Evolutionary conservation across 1,284 basidiomycete species (phyloP), one percentile per base, ranked within the genome.

Genomic region (Naganishia liquefaciens): DNA sequence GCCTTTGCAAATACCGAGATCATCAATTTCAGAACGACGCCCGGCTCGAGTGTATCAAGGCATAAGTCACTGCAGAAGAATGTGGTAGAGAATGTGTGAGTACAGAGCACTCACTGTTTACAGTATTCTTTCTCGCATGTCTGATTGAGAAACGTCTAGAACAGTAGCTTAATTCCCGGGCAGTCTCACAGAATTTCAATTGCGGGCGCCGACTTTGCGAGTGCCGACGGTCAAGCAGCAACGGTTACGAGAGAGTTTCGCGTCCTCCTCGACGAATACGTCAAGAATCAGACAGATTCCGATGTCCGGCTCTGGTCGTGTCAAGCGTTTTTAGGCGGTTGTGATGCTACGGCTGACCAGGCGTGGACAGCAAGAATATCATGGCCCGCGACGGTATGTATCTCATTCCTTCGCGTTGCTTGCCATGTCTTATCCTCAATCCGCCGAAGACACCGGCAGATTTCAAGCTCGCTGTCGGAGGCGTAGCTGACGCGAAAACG

Each of bases 301-400:
- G 39, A 39, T 13, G 9, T 19, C 4, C 25, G 42, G 17, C 47
- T 44, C 4, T 58, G 55, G 55, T 7, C 47, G 33, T 58, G 55
- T n/a, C 33, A 49, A n/a, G 30, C 30, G 3, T 49, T 58, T n/a
- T n/a, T 46, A 30, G 55, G 55, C 19, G 55, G 55, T 21, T 58
- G 55, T 30, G 46, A 21, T 7, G 42, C 11, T 13, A 17, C 27
- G 30, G 47, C 43, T 5, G 55, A 58, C 5, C 47, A 58, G 33
- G 55, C 55, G 21, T 58, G 55, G 55, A 58, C 55, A 5, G 55
- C 55, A 17, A 58, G 55, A 49, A 58, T 58, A 58, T 58, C 55
- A 21, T 58, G 55, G 55, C 55, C 43, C 15, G 55, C 55, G 21
- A 58, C 55, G 27, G 55, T 58, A 49, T 19, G 43, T 37, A 28